Evolutionary conservation across 83 land plant genomes (phyloP), one percentile per base, ranked within the genome.

Genomic region (Picea engelmannii): DNA sequence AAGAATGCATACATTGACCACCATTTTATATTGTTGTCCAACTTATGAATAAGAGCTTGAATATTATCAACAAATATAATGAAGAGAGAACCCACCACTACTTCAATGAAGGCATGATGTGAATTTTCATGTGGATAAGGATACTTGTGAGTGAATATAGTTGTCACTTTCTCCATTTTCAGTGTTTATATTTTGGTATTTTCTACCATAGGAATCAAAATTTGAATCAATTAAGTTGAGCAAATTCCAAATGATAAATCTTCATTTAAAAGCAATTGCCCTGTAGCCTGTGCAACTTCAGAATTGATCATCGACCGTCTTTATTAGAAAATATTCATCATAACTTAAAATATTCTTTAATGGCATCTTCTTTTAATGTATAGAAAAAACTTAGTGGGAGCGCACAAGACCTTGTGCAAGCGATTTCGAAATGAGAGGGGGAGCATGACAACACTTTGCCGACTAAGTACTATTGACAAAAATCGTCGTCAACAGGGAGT

Each of bases 71-170:
- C 90, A 10, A 95, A 97, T 62, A 97, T 95, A 82, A 97, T 95
- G 81, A 97, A 97, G 8, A 97, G 82, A 62, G 94, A 94, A 23
- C 94, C 96, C 76, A 90, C 88, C 13, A 92, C 76, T 27, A 97
- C 98, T 18, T 98, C 98, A 76, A 89, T 88, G 21, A 95, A 80
- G 10, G 99, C 99, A 90, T 97, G 99, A 58, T 92, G 93, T 35
- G 99, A 97, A 85, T 97, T 98, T 87, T 97, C 97, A 77, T 95
- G 98, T 2, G 99, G 99, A 81, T 97, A 97, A 15, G 98, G 94
- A 81, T 95, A 92, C 81, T 81, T 90, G 55, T 95, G 92, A 18
- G 92, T 85, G 21, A 95, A 79, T 71, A 97, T 95, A 38, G 95
- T 93, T 65, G 94, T 80, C 69, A 97, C 98, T 24, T 87, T 91